Conservation (phyloP, 441 rosid species). For the Populus tomentosa region DNA sequence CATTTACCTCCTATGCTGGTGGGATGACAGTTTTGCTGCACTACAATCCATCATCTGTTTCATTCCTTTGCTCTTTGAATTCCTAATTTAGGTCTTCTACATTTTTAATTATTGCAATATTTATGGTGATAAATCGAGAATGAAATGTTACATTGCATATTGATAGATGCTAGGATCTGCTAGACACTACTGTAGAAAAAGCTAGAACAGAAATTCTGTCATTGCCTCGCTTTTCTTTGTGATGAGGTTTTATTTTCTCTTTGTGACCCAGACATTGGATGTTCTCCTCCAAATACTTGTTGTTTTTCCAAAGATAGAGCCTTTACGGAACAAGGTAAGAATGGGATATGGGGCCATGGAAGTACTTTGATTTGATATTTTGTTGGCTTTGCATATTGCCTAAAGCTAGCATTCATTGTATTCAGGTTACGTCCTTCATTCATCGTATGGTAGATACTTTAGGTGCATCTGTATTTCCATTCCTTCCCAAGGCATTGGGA, state of each 20-base stretch:
- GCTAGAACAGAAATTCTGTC: not conserved
- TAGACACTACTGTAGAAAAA: not conserved
- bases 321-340: slow-evolving; percentile 76
- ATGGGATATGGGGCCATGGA: slow-evolving; percentile 14
- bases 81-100: not conserved
- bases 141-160: not conserved
- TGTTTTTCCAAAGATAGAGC: slow-evolving; percentile 72
- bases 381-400: slow-evolving; percentile 10
- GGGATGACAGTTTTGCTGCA: not conserved
- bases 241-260: not conserved
- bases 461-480: slow-evolving; percentile 84
- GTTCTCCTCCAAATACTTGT: slow-evolving; percentile 77
- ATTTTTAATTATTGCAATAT: not conserved
- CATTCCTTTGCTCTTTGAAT: not conserved
- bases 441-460: slow-evolving; percentile 96
- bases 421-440: slow-evolving; percentile 76
- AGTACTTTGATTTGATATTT: slow-evolving; percentile 8
- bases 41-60: not conserved
- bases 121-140: not conserved
- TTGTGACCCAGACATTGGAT: slow-evolving; percentile 67
- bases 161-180: not conserved
- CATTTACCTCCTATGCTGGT: not conserved
- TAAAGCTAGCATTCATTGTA: slow-evolving; percentile 18
- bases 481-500: slow-evolving; percentile 82
- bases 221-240: not conserved